Conservation (phyloP, 192 early-diverging fungal genomes). For the Podila clonocystis region DNA sequence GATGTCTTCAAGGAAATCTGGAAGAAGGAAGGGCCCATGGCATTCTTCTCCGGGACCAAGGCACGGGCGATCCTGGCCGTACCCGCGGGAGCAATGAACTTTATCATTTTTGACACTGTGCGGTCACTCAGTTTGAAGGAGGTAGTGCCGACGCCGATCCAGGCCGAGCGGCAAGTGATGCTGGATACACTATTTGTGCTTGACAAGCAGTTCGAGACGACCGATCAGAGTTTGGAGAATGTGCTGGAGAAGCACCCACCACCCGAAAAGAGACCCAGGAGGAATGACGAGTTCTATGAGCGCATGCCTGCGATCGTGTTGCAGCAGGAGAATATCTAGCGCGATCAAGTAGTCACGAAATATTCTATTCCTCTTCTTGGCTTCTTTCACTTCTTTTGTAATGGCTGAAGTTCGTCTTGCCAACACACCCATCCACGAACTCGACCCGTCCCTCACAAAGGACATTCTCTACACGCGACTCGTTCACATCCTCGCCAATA, state of each 20-base stretch:
- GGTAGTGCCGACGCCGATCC: conserved; percentile 4
- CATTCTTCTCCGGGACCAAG: conserved; percentile 27
- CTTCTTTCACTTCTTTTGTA: background rate
- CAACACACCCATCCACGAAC: conserved; percentile 31
- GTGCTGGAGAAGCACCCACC: background rate
- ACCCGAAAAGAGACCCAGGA: background rate
- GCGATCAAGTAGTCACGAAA: background rate
- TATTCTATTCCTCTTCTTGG: background rate
- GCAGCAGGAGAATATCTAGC: background rate
- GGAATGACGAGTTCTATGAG: background rate
- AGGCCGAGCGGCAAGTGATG: conserved; percentile 17
- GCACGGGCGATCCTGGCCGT: conserved; percentile 32
- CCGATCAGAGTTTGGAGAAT: background rate
- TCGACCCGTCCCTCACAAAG: conserved; percentile 33
- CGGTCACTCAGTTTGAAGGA: conserved; percentile 38
- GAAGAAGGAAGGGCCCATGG: conserved; percentile 45
- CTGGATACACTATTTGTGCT: conserved; percentile 22
- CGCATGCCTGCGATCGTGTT: background rate
- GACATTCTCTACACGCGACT: conserved; percentile 32
- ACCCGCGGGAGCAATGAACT: conserved; percentile 47
- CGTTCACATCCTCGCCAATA: conserved; percentile 23
- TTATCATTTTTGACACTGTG: conserved; percentile 50
- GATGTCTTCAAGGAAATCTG: conserved; percentile 29
- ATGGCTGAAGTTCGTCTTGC: conserved; percentile 29
- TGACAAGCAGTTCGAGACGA: conserved; percentile 12